phyloP scores from a whole-genome alignment of 2,329 filamentous ascomycete genomes.

The Berkeleyomyces rouxiae region DNA sequence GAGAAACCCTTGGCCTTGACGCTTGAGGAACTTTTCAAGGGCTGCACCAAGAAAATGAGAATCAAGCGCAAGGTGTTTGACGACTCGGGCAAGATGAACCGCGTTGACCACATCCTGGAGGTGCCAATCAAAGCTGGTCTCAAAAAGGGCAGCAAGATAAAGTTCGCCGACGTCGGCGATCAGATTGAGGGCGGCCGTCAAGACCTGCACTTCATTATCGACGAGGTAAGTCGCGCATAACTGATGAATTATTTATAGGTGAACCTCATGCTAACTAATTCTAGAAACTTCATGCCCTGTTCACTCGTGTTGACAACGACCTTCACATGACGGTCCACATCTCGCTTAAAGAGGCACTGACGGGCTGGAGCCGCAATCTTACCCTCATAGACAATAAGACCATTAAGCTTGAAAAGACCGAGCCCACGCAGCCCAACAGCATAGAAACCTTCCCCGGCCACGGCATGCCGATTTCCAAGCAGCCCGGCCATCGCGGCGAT shows the following conservation, averaged over 20 bases:
- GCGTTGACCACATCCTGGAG: conserved; percentile 78
- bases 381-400: conserved; percentile 86
- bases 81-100: conserved; percentile 63
- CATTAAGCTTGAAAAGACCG: conserved; percentile 59
- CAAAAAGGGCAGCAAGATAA: conserved; percentile 96
- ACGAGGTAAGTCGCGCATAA: conserved; percentile 50
- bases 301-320: conserved; percentile 77
- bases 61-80: conserved; percentile 96
- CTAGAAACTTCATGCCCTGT: conserved; percentile 74
- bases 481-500: conserved; percentile 66
- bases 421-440: conserved; percentile 72
- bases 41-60: conserved; percentile 90
- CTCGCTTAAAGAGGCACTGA: conserved; percentile 81
- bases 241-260: no score
- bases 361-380: conserved; percentile 84
- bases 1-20: conserved; percentile 68
- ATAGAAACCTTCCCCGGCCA: conserved; percentile 65
- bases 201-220: conserved; percentile 85
- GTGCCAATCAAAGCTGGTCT: conserved; percentile 91
- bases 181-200: conserved; percentile 93
- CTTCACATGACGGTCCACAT: conserved; percentile 64
- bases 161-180: conserved; percentile 94
- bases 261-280: conserved; percentile 24
- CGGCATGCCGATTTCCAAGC: conserved; percentile 95
- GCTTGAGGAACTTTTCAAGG: conserved; percentile 76